These are phyloP conservation scores for Mucor circinelloides DNA, from an alignment of 371 early-diverging fungal species.

Conservation along the genomic window DNA sequence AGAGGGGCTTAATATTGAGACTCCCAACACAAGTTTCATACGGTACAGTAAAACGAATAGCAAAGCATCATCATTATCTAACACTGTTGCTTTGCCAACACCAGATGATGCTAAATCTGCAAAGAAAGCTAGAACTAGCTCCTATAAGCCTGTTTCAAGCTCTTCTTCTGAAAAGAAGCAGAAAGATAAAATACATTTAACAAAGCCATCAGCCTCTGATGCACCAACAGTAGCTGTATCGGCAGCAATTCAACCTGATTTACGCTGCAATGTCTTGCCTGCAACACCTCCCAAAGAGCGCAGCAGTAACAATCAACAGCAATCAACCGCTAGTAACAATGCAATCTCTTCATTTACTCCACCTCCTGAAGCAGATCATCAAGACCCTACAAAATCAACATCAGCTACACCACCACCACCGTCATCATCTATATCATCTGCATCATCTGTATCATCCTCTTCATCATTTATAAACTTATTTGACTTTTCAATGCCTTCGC, in stretches of 20 bases:
- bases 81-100: conserved; percentile 7
- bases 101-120: conserved; percentile 18
- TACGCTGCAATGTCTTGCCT: background rate
- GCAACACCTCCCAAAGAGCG: background rate
- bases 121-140: conserved; percentile 7
- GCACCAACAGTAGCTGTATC: background rate
- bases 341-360: background rate
- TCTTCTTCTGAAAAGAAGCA: conserved; percentile 9
- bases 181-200: conserved; percentile 15
- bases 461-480: background rate
- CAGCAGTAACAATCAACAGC: background rate
- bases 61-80: conserved; percentile 13
- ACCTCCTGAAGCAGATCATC: background rate
- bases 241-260: background rate
- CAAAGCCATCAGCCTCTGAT: background rate
- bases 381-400: background rate
- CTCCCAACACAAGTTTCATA: conserved; percentile 6
- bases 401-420: background rate
- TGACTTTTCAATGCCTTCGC: background rate
- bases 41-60: conserved; percentile 18
- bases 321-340: background rate
- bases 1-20: conserved; percentile 16
- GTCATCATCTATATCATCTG: background rate
- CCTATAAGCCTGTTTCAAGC: conserved; percentile 4
- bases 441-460: background rate